These are phyloP conservation scores for Cyclotella atomus DNA, from an alignment of 108 stramenopile genomes.

Conservation along the genomic window DNA sequence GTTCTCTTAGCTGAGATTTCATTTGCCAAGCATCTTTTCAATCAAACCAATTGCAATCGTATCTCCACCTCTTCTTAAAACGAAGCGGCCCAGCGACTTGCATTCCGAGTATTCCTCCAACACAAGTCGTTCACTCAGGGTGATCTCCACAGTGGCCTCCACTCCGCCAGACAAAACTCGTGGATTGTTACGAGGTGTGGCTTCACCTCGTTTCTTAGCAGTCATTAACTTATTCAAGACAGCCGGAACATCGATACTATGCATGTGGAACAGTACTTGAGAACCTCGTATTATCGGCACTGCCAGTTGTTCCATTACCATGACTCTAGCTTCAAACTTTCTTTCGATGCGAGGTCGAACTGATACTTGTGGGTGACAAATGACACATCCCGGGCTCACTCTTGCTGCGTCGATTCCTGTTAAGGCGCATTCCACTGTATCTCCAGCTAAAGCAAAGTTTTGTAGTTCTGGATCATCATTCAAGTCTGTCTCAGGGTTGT, in stretches of 20 bases:
- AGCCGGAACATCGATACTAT: conserved; percentile 78
- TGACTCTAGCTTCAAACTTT: conserved; percentile 58
- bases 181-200: conserved; percentile 45
- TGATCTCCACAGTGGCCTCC: conserved; percentile 77
- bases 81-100: conserved; percentile 51
- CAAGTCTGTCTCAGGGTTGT: conserved; percentile 10
- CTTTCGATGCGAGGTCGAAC: conserved; percentile 63
- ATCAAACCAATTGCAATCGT: conserved; percentile 52
- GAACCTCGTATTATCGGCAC: conserved; percentile 79
- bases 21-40: conserved; percentile 48
- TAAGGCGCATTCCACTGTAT: conserved; percentile 81
- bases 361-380: conserved; percentile 62
- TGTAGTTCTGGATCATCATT: conserved; percentile 47
- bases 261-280: conserved; percentile 85
- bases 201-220: conserved; percentile 27
- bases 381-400: conserved; percentile 76
- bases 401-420: conserved; percentile 79
- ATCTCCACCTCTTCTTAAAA: conserved; percentile 52
- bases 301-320: conserved; percentile 61
- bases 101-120: conserved; percentile 46
- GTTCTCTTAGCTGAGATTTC: too few relatives aligned
- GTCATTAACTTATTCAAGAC: conserved; percentile 59
- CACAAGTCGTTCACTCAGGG: conserved; percentile 48
- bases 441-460: conserved; percentile 82
- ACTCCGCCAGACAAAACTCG: conserved; percentile 64